Evolutionary conservation across 140 eudicot species (phyloP).

Genomic region (Anethum foeniculum): DNA sequence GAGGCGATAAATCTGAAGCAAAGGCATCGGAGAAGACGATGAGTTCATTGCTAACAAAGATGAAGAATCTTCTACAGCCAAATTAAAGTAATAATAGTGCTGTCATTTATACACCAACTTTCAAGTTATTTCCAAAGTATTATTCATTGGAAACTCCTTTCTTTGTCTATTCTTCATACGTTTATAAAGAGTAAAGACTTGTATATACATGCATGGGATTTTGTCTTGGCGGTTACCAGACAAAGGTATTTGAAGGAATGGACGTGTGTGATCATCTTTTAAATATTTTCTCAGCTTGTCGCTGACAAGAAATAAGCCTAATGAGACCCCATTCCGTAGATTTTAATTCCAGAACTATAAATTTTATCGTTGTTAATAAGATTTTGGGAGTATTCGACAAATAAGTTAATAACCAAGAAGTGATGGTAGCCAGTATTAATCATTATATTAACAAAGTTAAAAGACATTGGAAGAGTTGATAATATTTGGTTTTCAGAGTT

Average conservation of each 20-base stretch:
- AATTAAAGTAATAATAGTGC: conserved; percentile 7
- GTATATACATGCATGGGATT: not conserved
- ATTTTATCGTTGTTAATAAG: not conserved
- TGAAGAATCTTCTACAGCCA: conserved; percentile 25
- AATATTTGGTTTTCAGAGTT: not conserved
- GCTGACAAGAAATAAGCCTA: not conserved
- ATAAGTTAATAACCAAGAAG: not conserved
- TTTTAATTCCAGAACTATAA: not conserved
- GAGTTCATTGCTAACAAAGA: conserved; percentile 25
- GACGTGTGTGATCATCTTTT: not conserved
- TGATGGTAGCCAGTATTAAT: not conserved
- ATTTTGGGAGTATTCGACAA: not conserved
- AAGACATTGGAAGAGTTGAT: not conserved
- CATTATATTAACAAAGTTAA: not conserved
- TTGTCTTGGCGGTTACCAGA: not conserved
- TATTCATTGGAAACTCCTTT: not conserved
- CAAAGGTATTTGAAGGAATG: not conserved
- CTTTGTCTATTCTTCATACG: not conserved
- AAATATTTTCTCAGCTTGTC: not conserved
- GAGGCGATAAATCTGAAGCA: conserved; percentile 33
- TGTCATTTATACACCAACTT: not conserved
- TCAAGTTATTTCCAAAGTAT: conserved; percentile 25
- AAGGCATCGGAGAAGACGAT: conserved; percentile 52
- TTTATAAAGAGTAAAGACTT: not conserved
- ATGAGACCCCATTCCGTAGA: not conserved